A percentile compares a stretch with the other conserved stretches of the same genome.
Evolutionary conservation across 345 rosid genomes (phyloP).

Genomic region (Euphorbia tirucalli): DNA sequence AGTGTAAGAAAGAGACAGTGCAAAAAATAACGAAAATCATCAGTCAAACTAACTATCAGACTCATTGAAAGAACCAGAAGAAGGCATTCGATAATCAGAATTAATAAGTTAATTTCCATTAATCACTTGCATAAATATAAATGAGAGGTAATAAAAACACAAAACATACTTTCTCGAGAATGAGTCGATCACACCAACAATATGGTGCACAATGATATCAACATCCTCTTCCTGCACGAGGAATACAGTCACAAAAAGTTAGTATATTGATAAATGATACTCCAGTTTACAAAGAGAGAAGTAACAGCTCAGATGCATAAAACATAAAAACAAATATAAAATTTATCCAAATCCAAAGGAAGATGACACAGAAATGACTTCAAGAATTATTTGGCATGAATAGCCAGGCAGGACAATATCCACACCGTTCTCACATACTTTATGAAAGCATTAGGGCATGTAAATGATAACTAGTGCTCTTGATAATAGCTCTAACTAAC

Average conservation of each 20-base stretch:
- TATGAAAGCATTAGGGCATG: neutral
- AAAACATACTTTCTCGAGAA: slow-evolving; percentile 52
- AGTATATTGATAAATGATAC: neutral
- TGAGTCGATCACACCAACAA: slow-evolving; percentile 64
- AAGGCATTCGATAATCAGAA: neutral
- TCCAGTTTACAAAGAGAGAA: neutral
- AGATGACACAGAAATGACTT: neutral
- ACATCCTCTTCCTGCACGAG: slow-evolving; percentile 70
- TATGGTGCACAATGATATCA: slow-evolving; percentile 61
- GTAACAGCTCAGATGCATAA: too few relatives aligned
- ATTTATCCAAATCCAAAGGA: neutral
- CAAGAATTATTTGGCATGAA: neutral
- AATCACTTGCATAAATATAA: neutral
- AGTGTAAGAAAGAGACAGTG: neutral
- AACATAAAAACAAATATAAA: neutral
- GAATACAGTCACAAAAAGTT: neutral
- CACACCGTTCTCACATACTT: neutral
- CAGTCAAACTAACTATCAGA: neutral
- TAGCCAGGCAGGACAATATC: neutral
- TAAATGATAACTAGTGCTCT: neutral
- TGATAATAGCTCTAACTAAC: neutral
- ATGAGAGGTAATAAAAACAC: neutral
- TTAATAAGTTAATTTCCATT: neutral
- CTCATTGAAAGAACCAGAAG: neutral
- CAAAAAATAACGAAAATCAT: neutral